phyloP scores from a whole-genome alignment of 768 basidiomycete genomes.

The Lactarius sanguifluus region DNA sequence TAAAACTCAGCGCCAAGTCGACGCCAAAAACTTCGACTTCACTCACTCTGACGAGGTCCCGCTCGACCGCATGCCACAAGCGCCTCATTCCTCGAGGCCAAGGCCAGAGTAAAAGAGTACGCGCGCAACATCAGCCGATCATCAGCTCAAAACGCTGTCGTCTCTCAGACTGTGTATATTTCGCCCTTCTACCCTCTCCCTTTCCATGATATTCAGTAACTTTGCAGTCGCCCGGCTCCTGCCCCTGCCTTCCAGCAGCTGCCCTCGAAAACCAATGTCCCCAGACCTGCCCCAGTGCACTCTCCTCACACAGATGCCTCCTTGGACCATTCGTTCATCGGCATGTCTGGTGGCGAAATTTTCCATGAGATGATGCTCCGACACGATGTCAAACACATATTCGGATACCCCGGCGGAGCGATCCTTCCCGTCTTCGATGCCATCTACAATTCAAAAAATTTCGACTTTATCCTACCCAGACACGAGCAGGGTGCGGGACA shows the following conservation, averaged over 20 bases:
- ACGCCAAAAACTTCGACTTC: slow-evolving; percentile 39
- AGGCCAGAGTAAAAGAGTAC: slow-evolving; percentile 76
- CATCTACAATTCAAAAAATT: slow-evolving; percentile 93
- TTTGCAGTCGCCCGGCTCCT: slow-evolving; percentile 57
- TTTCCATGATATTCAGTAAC: slow-evolving; percentile 1
- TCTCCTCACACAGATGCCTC: slow-evolving; percentile 46
- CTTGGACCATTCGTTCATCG: slow-evolving; percentile 85
- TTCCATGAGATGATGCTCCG: slow-evolving; percentile 99
- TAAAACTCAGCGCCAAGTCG: slow-evolving; percentile 45
- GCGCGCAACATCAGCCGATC: slow-evolving; percentile 73
- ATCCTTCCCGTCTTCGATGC: slow-evolving; percentile 99
- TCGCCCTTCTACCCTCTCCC: slow-evolving; percentile 2
- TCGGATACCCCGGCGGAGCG: slow-evolving; percentile 97
- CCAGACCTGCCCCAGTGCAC: slow-evolving; percentile 38
- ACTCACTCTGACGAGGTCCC: slow-evolving; percentile 46
- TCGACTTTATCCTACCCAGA: slow-evolving; percentile 92
- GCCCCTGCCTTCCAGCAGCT: slow-evolving; percentile 55
- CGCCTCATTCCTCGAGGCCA: slow-evolving; percentile 70
- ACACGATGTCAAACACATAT: slow-evolving; percentile 93
- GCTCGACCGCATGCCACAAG: slow-evolving; percentile 50
- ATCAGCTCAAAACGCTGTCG: slow-evolving; percentile 56
- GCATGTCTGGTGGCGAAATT: slow-evolving; percentile 93
- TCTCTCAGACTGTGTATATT: slow-evolving; percentile 62
- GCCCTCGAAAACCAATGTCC: slow-evolving; percentile 43
- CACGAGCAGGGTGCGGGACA: slow-evolving; percentile 99